These are phyloP conservation scores for Lipomyces starkeyi DNA, from an alignment of 805 yeast species.

Conservation along the genomic window DNA sequence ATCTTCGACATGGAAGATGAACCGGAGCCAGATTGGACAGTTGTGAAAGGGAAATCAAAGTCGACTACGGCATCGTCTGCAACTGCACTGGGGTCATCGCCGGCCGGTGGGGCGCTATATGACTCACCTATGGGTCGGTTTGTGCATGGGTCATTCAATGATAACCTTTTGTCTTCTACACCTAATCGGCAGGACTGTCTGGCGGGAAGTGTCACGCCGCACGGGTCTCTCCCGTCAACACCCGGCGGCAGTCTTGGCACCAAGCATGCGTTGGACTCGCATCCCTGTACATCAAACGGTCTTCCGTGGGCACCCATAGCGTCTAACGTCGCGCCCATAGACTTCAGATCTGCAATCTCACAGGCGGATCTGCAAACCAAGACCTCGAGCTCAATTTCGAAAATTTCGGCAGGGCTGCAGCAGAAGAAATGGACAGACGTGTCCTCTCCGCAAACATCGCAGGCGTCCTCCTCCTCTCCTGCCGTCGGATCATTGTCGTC, in stretches of 20 bases:
- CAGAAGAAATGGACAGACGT: conserved; percentile 7
- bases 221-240: conserved; percentile 11
- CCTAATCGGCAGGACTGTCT: conserved; percentile 7
- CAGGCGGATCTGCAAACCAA: neutral
- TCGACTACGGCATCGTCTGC: conserved; percentile 10
- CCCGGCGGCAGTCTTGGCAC: conserved; percentile 6
- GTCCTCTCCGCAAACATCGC: neutral
- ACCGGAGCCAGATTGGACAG: conserved; percentile 20
- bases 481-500: neutral
- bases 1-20: conserved; percentile 40
- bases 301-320: conserved; percentile 24
- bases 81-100: conserved; percentile 31
- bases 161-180: neutral
- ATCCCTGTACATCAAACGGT: neutral
- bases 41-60: conserved; percentile 30
- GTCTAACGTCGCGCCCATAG: conserved; percentile 14
- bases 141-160: conserved; percentile 14
- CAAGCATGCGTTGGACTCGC: neutral
- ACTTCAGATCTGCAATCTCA: conserved; percentile 11
- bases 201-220: conserved; percentile 13
- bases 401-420: conserved; percentile 28
- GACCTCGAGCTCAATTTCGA: conserved; percentile 18
- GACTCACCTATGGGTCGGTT: conserved; percentile 7
- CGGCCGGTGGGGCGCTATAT: conserved; percentile 13
- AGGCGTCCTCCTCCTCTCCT: conserved; percentile 2